Evolutionary conservation across 768 basidiomycete species (phyloP).

Genomic region (Pleurotus pulmonarius): DNA sequence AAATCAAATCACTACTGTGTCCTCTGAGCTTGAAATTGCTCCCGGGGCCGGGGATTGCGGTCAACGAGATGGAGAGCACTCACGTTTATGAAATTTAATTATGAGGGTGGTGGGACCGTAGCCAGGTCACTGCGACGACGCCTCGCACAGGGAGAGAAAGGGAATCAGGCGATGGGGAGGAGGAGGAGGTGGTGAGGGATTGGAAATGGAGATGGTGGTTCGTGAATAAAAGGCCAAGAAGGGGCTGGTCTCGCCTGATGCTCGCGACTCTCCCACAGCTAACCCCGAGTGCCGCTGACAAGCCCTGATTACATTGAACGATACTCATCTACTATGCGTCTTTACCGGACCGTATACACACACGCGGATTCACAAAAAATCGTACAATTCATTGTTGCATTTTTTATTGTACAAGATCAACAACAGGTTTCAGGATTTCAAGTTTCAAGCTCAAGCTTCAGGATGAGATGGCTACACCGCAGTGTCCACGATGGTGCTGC

Average conservation of each 20-base stretch:
- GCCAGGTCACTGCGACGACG: too few species aligned
- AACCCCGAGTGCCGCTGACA: conserved; percentile 5
- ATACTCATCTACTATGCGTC: too few species aligned
- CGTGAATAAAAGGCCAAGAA: background rate
- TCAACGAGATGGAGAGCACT: background rate
- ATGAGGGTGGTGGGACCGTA: too few species aligned
- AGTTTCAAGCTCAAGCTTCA: too few species aligned
- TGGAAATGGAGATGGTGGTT: conserved; percentile 2
- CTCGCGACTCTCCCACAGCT: conserved; percentile 1
- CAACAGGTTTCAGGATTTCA: too few species aligned
- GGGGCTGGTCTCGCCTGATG: background rate
- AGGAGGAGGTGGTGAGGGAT: background rate
- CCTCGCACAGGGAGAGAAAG: background rate
- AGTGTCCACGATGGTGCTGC: too few species aligned
- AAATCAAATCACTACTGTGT: conserved; percentile 24
- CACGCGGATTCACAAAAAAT: too few species aligned
- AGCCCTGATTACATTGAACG: background rate
- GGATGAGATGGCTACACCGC: too few species aligned
- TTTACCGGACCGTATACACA: too few species aligned
- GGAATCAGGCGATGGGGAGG: background rate
- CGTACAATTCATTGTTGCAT: too few species aligned
- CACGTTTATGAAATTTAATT: background rate
- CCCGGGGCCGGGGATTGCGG: background rate
- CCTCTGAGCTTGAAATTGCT: conserved; percentile 8
- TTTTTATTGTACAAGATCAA: too few species aligned